Evolutionary conservation across 2,329 filamentous ascomycete genomes (phyloP).

Genomic region (Trichoderma breve): DNA sequence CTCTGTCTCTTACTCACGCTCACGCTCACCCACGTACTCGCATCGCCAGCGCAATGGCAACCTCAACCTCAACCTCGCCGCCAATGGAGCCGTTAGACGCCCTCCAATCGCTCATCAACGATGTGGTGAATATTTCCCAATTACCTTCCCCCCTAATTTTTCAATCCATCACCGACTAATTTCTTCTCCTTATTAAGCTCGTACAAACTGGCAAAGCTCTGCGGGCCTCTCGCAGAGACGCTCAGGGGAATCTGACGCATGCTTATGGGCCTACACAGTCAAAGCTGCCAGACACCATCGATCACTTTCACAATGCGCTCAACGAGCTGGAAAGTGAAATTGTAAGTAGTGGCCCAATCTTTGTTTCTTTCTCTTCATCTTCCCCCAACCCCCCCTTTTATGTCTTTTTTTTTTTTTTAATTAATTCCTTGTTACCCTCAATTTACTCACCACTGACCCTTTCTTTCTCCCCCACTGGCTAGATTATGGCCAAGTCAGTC

Average conservation of each 20-base stretch:
- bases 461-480: background rate
- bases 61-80: background rate
- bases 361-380: background rate
- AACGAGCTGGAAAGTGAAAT: constrained; percentile 58
- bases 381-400: background rate
- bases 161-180: constrained; percentile 5
- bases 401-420: background rate
- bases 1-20: background rate
- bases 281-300: constrained; percentile 48
- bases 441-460: background rate
- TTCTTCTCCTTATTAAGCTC: constrained; percentile 41
- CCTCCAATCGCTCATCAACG: constrained; percentile 54
- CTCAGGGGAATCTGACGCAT: constrained; percentile 38
- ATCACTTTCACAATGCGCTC: constrained; percentile 51
- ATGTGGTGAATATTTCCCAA: constrained; percentile 45
- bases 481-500: constrained; percentile 53
- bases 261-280: constrained; percentile 36
- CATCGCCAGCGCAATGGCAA: background rate
- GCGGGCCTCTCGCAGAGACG: constrained; percentile 47
- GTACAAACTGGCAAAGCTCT: constrained; percentile 59
- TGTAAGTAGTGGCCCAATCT: constrained; percentile 38
- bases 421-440: background rate
- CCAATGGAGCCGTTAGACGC: constrained; percentile 42
- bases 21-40: background rate
- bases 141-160: background rate